These are phyloP conservation scores for Gossypium raimondii DNA, from an alignment of 345 rosid species.

Conservation along the genomic window DNA sequence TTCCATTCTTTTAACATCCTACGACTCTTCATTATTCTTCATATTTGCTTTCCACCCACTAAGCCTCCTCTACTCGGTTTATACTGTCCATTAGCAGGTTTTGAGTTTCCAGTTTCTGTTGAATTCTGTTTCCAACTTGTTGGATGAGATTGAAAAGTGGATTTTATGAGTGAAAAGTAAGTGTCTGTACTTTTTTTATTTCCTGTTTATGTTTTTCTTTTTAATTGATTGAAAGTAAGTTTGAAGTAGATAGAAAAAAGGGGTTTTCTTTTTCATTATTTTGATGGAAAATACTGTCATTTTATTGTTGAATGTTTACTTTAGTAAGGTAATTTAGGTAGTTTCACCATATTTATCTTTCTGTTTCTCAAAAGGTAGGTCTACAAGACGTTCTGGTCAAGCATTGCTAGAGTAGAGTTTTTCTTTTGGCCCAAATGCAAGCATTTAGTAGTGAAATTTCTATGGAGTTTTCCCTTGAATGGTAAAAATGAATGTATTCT, in stretches of 20 bases:
- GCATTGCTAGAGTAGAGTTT: not conserved
- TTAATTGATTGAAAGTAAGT: not conserved
- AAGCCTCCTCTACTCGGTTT: not conserved
- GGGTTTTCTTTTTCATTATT: not conserved
- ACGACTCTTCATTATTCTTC: not conserved
- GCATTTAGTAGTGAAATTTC: not conserved
- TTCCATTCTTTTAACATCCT: slow-evolving; percentile 6
- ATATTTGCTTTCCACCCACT: not conserved
- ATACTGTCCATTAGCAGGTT: not conserved
- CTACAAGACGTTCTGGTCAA: not conserved
- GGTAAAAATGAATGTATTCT: not conserved
- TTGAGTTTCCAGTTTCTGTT: not conserved
- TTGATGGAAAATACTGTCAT: not conserved
- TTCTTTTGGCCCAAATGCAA: not conserved
- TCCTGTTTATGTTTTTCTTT: not conserved
- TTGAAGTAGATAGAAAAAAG: not conserved
- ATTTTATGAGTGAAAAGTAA: not conserved
- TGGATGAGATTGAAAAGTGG: not conserved
- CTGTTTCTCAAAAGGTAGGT: not conserved
- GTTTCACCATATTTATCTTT: not conserved
- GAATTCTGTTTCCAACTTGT: not conserved
- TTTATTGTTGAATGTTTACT: not conserved
- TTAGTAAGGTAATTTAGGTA: not conserved
- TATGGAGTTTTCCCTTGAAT: not conserved
- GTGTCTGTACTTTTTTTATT: not conserved